These are phyloP conservation scores for Heliosperma pusillum DNA, from an alignment of 148 eudicot genomes.

Conservation along the genomic window DNA sequence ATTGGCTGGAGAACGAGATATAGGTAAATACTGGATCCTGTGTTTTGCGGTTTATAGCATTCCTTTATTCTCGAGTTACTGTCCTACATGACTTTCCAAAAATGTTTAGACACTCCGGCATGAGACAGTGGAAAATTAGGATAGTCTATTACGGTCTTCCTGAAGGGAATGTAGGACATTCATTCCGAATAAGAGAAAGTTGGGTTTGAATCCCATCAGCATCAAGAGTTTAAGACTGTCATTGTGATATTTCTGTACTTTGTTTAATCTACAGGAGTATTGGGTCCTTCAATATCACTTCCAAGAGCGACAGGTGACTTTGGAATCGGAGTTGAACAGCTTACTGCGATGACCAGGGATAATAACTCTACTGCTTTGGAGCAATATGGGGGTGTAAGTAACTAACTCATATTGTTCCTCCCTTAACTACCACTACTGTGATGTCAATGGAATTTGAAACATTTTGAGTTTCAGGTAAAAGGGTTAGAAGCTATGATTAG, in stretches of 20 bases:
- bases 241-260: constrained; percentile 3
- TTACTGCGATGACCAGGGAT: constrained; percentile 74
- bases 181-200: too few species aligned
- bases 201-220: too few species aligned
- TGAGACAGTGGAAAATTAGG: too few species aligned
- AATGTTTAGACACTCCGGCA: too few species aligned
- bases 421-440: background rate
- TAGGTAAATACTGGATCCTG: constrained; percentile 41
- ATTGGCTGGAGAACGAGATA: constrained; percentile 82
- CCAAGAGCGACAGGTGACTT: constrained; percentile 54
- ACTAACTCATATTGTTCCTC: background rate
- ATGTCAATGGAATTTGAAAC: background rate
- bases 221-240: too few species aligned
- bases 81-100: too few species aligned
- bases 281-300: constrained; percentile 48
- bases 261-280: constrained; percentile 32
- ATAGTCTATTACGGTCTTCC: too few species aligned
- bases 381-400: constrained; percentile 78
- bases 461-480: constrained; percentile 47
- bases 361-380: constrained; percentile 53
- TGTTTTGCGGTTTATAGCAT: background rate
- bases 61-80: too few species aligned
- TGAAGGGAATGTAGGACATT: too few species aligned
- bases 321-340: constrained; percentile 71
- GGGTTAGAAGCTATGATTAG: constrained; percentile 61